A percentile compares a stretch with the other conserved stretches of the same genome.
Evolutionary conservation across 2,329 filamentous ascomycete species (phyloP).

Genomic region (Penicillium sp.): DNA sequence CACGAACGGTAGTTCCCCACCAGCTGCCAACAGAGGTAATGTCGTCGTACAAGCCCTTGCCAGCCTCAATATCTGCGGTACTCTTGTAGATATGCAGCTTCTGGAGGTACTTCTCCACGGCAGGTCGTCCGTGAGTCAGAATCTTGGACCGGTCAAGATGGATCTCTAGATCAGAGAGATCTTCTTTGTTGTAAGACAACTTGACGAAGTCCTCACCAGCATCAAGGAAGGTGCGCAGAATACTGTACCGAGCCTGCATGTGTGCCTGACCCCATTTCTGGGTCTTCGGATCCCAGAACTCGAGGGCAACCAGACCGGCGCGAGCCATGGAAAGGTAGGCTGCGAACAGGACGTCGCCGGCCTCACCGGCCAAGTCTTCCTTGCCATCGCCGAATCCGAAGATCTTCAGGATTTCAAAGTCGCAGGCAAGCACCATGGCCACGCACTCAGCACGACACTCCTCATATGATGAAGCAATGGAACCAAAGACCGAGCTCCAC

Average conservation of each 20-base stretch:
- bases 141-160: constrained; percentile 84
- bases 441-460: constrained; percentile 94
- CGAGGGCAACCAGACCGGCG: constrained; percentile 81
- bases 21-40: constrained; percentile 84
- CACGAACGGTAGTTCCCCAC: constrained; percentile 77
- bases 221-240: constrained; percentile 72
- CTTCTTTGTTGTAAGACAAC: constrained; percentile 70
- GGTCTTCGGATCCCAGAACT: constrained; percentile 91
- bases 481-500: constrained; percentile 89
- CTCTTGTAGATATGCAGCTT: constrained; percentile 91
- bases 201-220: constrained; percentile 86
- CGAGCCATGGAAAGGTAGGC: constrained; percentile 92
- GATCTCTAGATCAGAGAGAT: constrained; percentile 79
- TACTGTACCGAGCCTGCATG: constrained; percentile 87
- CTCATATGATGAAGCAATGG: constrained; percentile 84
- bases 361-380: constrained; percentile 69
- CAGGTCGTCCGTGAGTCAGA: constrained; percentile 74
- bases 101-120: constrained; percentile 83
- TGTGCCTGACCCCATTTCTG: constrained; percentile 92
- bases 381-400: constrained; percentile 85
- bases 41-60: constrained; percentile 75
- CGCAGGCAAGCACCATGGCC: constrained; percentile 85
- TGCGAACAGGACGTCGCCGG: constrained; percentile 83
- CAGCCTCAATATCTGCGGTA: constrained; percentile 77
- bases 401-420: constrained; percentile 83